These are phyloP conservation scores for Didymella segeticola DNA, from an alignment of 2,329 filamentous ascomycete species.

Conservation along the genomic window DNA sequence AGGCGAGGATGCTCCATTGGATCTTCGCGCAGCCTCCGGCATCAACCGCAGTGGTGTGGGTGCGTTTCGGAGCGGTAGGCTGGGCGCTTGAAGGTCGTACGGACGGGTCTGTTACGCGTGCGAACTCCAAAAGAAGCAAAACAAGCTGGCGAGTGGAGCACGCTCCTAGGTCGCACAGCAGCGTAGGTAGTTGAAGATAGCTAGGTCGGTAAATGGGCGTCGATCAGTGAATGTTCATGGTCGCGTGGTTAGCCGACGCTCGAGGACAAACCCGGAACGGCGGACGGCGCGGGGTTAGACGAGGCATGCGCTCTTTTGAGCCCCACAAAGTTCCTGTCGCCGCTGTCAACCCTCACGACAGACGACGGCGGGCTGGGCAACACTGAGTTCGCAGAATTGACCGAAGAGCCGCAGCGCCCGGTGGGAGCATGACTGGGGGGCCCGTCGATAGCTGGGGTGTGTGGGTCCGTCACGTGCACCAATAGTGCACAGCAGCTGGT, in stretches of 20 bases:
- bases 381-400: conserved; percentile 20
- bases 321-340: neutral
- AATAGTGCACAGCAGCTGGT: conserved; percentile 27
- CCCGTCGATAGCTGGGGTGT: conserved; percentile 5
- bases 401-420: conserved; percentile 13
- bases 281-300: conserved; percentile 18
- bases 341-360: conserved; percentile 3
- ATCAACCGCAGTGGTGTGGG: conserved; percentile 45
- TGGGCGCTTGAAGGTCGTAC: conserved; percentile 9
- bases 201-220: conserved; percentile 15
- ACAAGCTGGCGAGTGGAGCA: conserved; percentile 30
- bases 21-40: conserved; percentile 43
- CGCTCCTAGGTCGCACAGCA: conserved; percentile 39
- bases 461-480: conserved; percentile 28
- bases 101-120: conserved; percentile 25
- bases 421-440: conserved; percentile 13
- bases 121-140: conserved; percentile 30
- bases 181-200: conserved; percentile 20
- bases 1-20: conserved; percentile 47
- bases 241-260: conserved; percentile 36
- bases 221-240: conserved; percentile 35
- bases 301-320: neutral
- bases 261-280: conserved; percentile 28
- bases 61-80: conserved; percentile 37
- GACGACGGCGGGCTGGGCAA: conserved; percentile 16